phyloP scores from a whole-genome alignment of 176 grass and related monocot genomes.

The Paspalum notatum region DNA sequence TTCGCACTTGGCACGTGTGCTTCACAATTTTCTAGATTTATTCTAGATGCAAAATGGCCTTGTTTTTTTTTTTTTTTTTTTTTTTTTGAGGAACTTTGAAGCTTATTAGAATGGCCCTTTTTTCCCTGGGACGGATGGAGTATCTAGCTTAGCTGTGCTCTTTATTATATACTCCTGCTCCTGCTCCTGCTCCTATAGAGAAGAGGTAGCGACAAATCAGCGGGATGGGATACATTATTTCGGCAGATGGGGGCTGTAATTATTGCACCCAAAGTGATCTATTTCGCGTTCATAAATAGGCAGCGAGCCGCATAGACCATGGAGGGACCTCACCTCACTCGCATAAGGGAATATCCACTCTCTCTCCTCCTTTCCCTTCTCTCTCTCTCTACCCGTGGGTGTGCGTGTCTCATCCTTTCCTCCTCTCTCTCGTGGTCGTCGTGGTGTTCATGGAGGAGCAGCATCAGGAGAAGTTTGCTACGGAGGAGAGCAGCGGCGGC shows the following conservation, averaged over 20 bases:
- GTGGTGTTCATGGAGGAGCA: conserved; percentile 49
- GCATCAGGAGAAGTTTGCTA: conserved; percentile 29
- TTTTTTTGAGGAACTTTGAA: too few species aligned
- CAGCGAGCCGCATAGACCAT: background rate
- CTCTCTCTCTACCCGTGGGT: background rate
- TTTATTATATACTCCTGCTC: too few species aligned
- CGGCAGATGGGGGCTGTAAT: background rate
- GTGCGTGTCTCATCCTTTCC: background rate
- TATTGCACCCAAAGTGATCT: background rate
- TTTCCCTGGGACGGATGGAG: too few species aligned
- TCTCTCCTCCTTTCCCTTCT: background rate
- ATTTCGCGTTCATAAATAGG: conserved; percentile 43
- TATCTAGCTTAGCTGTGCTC: too few species aligned
- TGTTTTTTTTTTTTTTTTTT: too few species aligned
- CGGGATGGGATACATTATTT: too few species aligned
- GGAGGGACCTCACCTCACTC: background rate
- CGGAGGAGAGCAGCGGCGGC: conserved; percentile 16
- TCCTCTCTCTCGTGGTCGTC: background rate
- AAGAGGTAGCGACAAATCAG: too few species aligned
- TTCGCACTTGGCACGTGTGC: too few species aligned
- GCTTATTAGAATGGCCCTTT: too few species aligned
- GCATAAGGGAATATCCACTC: background rate
- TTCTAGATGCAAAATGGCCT: too few species aligned
- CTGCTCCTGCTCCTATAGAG: too few species aligned
- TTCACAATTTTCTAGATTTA: too few species aligned